Evolutionary conservation across 352 stramenopile species (phyloP), one percentile per base, ranked within the genome.

Genomic region (Phytophthora boehmeriae): DNA sequence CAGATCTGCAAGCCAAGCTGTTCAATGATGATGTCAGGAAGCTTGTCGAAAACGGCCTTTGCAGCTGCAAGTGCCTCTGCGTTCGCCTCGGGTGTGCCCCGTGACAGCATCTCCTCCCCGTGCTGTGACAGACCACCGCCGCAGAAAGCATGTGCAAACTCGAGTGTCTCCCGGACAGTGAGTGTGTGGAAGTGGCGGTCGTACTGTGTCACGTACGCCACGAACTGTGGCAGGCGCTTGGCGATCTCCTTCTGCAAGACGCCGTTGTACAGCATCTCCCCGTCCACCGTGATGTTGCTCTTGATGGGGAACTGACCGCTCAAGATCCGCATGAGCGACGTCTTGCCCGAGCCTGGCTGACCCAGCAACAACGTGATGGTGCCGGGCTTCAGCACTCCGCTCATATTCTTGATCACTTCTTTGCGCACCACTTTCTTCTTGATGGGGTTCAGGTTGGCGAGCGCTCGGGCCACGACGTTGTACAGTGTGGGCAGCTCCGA

Each of bases 21-120:
- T n/a, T 73, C 46, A 22, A 79, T 80, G 35, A 87, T 75, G 22
- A 88, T 46, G 44, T 90, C 73, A 2, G 75, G 75, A 42, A 66
- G 78, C 14, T 56, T 44, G 13, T 44, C 54, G 10, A 70, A 73
- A 8, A 75, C 17, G 4, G 58, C 50, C 14, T 54, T 63, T 1
- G 62, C 54, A 16, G 51, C 57, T 6, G 63, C 56, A 4, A 68
- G 8, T 1, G 75, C 73, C 14, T 30, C 48, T 6, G 36, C 52
- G 23, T 80, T 80, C 20, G 60, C 48, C 14, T 83, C 68, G 0
- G 64, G 52, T 66, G 79, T 59, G 65, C 57, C 67, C 14, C 47
- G 55, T 35, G 66, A 45, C 50, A 71, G 28, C 75, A 75, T 46
- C 75, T 72, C 63, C 75, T 78, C 63, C 59, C 49, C 60, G 66